Percentiles rank a stretch among this genome's conserved stretches.
Conservation (phyloP, 345 rosid species). For the Hibiscus tridactylites region DNA sequence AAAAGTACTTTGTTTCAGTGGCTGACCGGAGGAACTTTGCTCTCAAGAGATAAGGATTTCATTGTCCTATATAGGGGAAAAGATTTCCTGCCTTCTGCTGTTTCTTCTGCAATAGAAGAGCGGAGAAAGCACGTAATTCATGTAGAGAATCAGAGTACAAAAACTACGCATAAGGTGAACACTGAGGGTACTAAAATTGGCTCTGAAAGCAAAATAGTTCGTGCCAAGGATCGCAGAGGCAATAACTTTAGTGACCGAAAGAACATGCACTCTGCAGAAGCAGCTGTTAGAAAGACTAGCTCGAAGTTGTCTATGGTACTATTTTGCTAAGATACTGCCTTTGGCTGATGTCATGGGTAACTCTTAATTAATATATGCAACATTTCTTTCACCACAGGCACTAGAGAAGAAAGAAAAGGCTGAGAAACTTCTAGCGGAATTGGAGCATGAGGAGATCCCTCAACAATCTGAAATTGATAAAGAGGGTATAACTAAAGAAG, state of each 20-base stretch:
- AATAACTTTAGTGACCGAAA: conserved; percentile 19
- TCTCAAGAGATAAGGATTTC: conserved; percentile 75
- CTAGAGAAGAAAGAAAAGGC: conserved; percentile 78
- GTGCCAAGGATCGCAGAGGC: conserved; percentile 17
- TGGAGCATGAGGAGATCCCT: conserved; percentile 38
- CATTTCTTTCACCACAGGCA: conserved; percentile 35
- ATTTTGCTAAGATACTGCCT: conserved; percentile 15
- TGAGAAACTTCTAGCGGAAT: conserved; percentile 58
- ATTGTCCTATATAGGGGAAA: conserved; percentile 87
- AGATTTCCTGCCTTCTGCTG: conserved; percentile 85
- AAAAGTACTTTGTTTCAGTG: conserved; percentile 42
- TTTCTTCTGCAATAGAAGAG: conserved; percentile 76
- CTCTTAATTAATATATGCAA: conserved; percentile 10
- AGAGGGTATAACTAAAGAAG: conserved; percentile 82
- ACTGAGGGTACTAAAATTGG: conserved; percentile 10
- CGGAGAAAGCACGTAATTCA: conserved; percentile 44
- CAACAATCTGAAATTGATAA: conserved; percentile 55
- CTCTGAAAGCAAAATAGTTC: conserved; percentile 17
- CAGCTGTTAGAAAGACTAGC: conserved; percentile 43
- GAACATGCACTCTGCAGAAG: conserved; percentile 38
- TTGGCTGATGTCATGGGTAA: conserved; percentile 9
- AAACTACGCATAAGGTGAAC: conserved; percentile 17
- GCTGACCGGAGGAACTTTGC: conserved; percentile 82
- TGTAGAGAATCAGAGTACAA: conserved; percentile 24
- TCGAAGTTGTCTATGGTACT: conserved; percentile 66